Percentiles rank a stretch among this genome's conserved stretches.
These are phyloP conservation scores for Melocanna baccifera DNA, from an alignment of 176 grass and related monocot species.

Conservation along the genomic window DNA sequence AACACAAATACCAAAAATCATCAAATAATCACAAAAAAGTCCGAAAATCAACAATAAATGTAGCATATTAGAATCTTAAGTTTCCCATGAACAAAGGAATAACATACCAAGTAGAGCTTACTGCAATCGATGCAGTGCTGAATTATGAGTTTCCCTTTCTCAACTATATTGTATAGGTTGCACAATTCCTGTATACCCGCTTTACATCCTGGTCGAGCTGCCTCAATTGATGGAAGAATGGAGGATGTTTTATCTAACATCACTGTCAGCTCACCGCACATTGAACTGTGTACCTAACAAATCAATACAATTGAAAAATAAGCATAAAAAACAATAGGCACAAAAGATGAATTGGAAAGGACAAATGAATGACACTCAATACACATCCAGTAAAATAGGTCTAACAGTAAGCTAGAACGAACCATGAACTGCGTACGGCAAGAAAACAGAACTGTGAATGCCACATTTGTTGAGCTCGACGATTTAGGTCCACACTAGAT, in stretches of 20 bases:
- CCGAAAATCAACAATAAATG: slow-evolving; percentile 3
- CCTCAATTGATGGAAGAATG: slow-evolving; percentile 89
- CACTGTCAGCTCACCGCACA: slow-evolving; percentile 64
- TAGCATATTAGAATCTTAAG: slow-evolving; percentile 27
- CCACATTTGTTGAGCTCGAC: background rate
- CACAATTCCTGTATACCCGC: slow-evolving; percentile 86
- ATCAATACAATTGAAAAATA: slow-evolving; percentile 10
- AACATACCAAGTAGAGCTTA: slow-evolving; percentile 89
- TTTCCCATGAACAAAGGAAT: slow-evolving; percentile 13
- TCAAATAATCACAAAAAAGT: background rate
- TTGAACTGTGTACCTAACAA: slow-evolving; percentile 66
- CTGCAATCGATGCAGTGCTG: slow-evolving; percentile 73
- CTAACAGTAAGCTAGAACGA: background rate
- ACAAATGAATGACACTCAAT: background rate
- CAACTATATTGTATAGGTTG: slow-evolving; percentile 69
- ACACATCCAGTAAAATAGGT: background rate
- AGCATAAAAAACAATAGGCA: slow-evolving; percentile 8
- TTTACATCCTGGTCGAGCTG: slow-evolving; percentile 70
- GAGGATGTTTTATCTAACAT: slow-evolving; percentile 68
- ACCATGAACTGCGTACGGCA: background rate
- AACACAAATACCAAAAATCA: slow-evolving; percentile 34
- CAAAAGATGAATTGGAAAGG: slow-evolving; percentile 6
- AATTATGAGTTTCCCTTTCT: slow-evolving; percentile 75
- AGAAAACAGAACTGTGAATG: background rate
- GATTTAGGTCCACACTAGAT: background rate